Evolutionary conservation across 768 basidiomycete genomes (phyloP).

Genomic region (Asterophora parasitica): DNA sequence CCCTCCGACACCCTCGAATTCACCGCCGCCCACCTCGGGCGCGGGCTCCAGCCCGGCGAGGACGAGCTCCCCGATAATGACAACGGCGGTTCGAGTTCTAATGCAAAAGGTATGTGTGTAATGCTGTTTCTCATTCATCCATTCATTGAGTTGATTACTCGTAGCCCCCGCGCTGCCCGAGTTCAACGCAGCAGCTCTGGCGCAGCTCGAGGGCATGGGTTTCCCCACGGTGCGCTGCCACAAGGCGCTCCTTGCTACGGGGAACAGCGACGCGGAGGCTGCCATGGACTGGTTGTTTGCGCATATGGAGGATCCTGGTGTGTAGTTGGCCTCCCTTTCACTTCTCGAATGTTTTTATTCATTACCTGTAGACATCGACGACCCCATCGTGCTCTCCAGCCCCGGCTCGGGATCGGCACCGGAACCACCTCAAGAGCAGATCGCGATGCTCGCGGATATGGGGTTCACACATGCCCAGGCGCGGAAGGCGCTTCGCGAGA

Average conservation of each 20-base stretch:
- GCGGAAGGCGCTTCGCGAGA: constrained; percentile 80
- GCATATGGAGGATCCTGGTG: constrained; percentile 94
- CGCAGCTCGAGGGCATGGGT: constrained; percentile 83
- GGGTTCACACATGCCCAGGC: constrained; percentile 86
- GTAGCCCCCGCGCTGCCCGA: constrained; percentile 41
- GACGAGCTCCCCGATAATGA: constrained; percentile 57
- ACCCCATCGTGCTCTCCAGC: constrained; percentile 45
- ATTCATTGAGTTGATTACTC: neutral
- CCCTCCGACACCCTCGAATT: constrained; percentile 53
- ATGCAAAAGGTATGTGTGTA: no score
- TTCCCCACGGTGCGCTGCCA: constrained; percentile 85
- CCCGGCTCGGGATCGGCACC: constrained; percentile 18
- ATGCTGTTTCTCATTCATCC: no score
- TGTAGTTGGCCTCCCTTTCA: constrained; percentile 9
- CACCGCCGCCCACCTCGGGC: constrained; percentile 55
- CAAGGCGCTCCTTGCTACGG: constrained; percentile 87
- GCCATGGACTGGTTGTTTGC: constrained; percentile 96
- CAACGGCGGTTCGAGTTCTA: no score
- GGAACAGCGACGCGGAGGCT: constrained; percentile 63
- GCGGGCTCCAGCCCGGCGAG: constrained; percentile 69
- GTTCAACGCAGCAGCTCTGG: constrained; percentile 73
- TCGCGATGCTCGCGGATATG: constrained; percentile 81
- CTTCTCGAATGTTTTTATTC: no score
- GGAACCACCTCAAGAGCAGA: constrained; percentile 67
- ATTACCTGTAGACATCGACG: constrained; percentile 90